Percentiles rank a stretch among this genome's conserved stretches.
Conservation (phyloP, 257 asterid genomes). For the Jacaranda mimosifolia region DNA sequence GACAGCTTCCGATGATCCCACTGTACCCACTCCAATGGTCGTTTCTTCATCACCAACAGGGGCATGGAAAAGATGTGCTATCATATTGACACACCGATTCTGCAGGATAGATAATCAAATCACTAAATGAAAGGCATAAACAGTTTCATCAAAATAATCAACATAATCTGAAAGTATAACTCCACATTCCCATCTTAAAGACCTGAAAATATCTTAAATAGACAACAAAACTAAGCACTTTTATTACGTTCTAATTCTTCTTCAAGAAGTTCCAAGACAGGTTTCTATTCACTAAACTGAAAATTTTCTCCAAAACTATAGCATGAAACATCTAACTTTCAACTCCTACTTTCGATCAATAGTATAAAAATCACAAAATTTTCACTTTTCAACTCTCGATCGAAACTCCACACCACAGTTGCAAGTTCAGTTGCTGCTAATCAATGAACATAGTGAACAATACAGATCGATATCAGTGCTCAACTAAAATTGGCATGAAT, state of each 20-base stretch:
- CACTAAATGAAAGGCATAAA: background rate
- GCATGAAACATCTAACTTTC: background rate
- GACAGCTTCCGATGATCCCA: conserved; percentile 88
- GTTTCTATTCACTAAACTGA: background rate
- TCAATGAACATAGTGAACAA: background rate
- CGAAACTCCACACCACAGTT: background rate
- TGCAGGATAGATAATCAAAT: conserved; percentile 38
- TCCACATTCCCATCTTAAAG: background rate
- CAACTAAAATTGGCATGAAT: background rate
- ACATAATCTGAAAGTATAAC: background rate
- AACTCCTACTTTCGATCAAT: background rate
- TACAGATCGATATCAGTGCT: background rate
- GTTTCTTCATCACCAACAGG: conserved; percentile 66
- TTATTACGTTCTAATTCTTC: background rate
- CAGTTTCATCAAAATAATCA: background rate
- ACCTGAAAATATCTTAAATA: no score
- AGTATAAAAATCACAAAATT: background rate
- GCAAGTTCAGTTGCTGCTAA: background rate
- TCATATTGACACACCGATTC: conserved; percentile 81
- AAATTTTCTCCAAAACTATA: background rate
- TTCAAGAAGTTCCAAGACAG: background rate
- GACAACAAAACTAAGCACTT: background rate
- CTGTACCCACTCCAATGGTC: conserved; percentile 81
- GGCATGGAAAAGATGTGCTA: conserved; percentile 82
- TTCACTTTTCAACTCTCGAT: background rate